Percentiles rank a stretch among this genome's conserved stretches.
phyloP scores from a whole-genome alignment of 1,284 basidiomycete genomes.

The Flammula alnicola region DNA sequence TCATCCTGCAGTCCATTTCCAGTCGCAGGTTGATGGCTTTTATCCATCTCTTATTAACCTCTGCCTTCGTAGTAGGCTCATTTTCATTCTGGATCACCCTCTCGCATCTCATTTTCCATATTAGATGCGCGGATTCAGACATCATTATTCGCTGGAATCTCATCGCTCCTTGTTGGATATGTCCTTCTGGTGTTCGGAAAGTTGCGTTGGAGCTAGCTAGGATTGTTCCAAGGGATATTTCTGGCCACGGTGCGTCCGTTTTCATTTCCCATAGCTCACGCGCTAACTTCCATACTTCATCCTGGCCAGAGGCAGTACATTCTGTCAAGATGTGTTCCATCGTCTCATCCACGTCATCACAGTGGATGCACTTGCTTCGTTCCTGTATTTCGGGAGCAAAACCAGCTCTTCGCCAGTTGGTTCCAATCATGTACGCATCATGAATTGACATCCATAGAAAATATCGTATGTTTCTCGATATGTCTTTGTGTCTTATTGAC shows the following conservation, averaged over 20 bases:
- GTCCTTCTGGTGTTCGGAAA: too few species aligned
- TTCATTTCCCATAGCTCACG: constrained; percentile 20
- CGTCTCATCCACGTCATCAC: constrained; percentile 21
- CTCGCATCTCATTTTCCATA: constrained; percentile 12
- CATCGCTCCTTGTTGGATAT: constrained; percentile 12
- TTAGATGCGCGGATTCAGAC: constrained; percentile 33
- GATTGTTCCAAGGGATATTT: background rate
- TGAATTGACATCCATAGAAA: constrained; percentile 21
- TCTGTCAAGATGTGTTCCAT: constrained; percentile 34
- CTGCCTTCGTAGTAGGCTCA: constrained; percentile 19
- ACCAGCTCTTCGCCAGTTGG: constrained; percentile 7
- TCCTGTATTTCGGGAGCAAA: constrained; percentile 17
- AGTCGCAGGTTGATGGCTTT: too few species aligned
- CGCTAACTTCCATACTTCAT: constrained; percentile 25
- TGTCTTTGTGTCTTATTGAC: constrained; percentile 1
- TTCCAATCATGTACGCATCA: constrained; percentile 17
- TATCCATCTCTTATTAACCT: too few species aligned
- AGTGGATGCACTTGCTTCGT: constrained; percentile 20
- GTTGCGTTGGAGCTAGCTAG: background rate
- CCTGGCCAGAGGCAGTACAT: constrained; percentile 26
- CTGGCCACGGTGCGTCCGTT: constrained; percentile 18
- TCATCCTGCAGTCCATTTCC: too few species aligned
- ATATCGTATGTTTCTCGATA: constrained; percentile 1
- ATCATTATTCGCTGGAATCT: constrained; percentile 33
- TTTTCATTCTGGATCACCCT: constrained; percentile 4